Evolutionary conservation across 805 yeast genomes (phyloP), one percentile per base, ranked within the genome.

Genomic region (Nakazawaea peltata): DNA sequence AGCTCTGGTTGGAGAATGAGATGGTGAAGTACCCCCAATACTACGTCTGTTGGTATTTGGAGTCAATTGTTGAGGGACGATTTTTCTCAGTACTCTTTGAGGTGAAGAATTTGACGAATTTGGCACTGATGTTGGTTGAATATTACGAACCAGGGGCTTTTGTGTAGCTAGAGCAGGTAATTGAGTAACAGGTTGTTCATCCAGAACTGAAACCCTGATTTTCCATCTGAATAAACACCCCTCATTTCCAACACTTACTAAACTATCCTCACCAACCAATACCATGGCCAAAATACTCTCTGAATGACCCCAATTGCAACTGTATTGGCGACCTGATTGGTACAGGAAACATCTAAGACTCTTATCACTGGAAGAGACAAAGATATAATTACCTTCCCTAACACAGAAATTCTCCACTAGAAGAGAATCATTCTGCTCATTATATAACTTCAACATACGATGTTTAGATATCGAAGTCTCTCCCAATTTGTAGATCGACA

Each of bases 231-330:
- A 72, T 33, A 74, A 47, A 47, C 80, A 73, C 0, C 80, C 81
- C 44, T 69, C 77, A 6, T 54, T 55, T 15, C 77, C 67, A 12
- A 71, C 57, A 0, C 77, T 62, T 1, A 70, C 42, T 19, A 67
- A 48, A 4, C 47, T 40, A 2, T 44, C 45, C 4, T 46, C 41
- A 12, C 39, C 35, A 5, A 44, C 35, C 8, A 57, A 36, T 6
- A 53, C 41, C 14, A 78, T 38, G 0, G 72, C 69, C 11, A 70
- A 49, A 4, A 77, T 63, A 1, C 67, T 51, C 26, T 77, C 76
- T 1, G 77, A 65, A 43, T 71, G 78, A 0, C 74, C 88, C 81
- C 81, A 80, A 31, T 63, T 69, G 0, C 67, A 59, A 6, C 71
- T 62, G 8, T 74, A 29, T 8, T 63, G 63, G 33, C 56, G 68